Evolutionary conservation across 225 moss, liverwort and hornwort genomes (phyloP), one percentile per base, ranked within the genome.

Genomic region (Sphagnum contortum): DNA sequence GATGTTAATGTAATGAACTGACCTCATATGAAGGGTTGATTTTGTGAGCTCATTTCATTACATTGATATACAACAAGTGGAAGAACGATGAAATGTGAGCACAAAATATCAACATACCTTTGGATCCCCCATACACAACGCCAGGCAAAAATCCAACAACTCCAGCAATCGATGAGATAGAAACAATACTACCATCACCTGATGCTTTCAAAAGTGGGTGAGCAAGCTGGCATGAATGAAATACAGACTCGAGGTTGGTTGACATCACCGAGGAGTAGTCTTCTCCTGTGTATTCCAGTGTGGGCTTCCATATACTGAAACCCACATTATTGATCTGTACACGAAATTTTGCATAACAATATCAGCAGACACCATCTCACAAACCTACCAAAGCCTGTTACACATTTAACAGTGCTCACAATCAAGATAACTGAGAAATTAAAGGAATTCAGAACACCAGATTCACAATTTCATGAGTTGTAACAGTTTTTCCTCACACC

Each of bases 301-400:
- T 87, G 45, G 94, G 72, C 72, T 94, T 94, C 51, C 90, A 69
- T 5, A 79, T 57, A 53, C 87, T 94, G 2, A 85, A 76, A n/a
- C 94, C 94, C 63, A 87, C 94, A 70, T 94, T 94, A 66, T 91
- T 94, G 69, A 94, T 87, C 94, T 90, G 73, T 29, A 0, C 29
- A 29, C 29, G 29, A 29, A 29, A 29, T 29, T 29, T 29, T 29
- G 29, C 29, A 29, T 29, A 29, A 29, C 0, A 29, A 29, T 29
- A 29, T 29, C 29, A 29, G 29, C 29, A 29, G 29, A 29, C 29
- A 29, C 29, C 29, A 29, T 29, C 29, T 29, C 29, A 29, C 29
- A 29, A 29, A 29, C 29, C 29, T 29, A 29, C 29, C 29, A 29
- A 29, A 29, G 29, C 29, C 29, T 29, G 29, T 29, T 29, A 29